Evolutionary conservation across 2,329 filamentous ascomycete genomes (phyloP), one percentile per base, ranked within the genome.

Genomic region (Tolypocladium ovalisporum): DNA sequence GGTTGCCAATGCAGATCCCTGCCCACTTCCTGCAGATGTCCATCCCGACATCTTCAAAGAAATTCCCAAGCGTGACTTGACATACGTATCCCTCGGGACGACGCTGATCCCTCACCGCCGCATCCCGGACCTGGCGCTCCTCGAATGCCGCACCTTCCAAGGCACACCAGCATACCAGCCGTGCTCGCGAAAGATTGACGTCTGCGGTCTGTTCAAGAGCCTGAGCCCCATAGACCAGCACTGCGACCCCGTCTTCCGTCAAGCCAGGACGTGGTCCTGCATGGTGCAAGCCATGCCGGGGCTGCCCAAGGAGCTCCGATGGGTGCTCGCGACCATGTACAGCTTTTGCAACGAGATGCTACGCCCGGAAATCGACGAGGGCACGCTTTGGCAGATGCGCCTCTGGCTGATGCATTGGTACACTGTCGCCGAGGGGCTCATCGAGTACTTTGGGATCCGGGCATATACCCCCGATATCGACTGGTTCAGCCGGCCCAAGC

Each of bases 181-280:
- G 17, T 72, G 70, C 47, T 63, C 61, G 3, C 54, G 17, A 7
- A 8, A 65, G 15, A 63, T 66, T 2, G 60, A 64, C 27, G 22
- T 59, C 6, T 35, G 59, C 2, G 57, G 59, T 15, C 24, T 69
- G 8, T 67, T 71, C 57, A 34, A 61, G 1, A 36, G 59, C 2
- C 57, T 72, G 12, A 22, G 52, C 1, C 52, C 57, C n/a, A 37
- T 66, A 19, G 66, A 71, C 32, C 27, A 42, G 4, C 39, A 57
- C 17, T 59, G 57, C 13, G 67, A 72, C 52, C 39, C 34, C 13
- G 0, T 67, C 17, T 70, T 71, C 61, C 63, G 59, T 35, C 42
- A 58, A 24, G 69, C 68, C 19, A 64, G 70, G 19, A 52, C 58
- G 7, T 72, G 70, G 70, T 66, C 67, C 6, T 72, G 70, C 55